Base-by-base conservation (phyloP, 495 filamentous ascomycete species). In the Hypoxylon trugodes region DNA sequence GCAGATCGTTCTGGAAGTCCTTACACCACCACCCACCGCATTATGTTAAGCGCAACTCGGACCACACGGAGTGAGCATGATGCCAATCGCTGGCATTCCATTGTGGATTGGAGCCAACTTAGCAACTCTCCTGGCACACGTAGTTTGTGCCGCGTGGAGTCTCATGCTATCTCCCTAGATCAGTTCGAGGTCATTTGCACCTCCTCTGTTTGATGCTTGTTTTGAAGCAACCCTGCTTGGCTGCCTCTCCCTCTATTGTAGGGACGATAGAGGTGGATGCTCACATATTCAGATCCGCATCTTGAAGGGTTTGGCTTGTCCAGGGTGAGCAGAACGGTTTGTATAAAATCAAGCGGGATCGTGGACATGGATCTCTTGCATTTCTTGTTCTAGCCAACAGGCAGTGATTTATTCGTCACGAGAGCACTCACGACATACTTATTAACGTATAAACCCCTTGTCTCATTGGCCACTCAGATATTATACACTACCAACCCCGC, bases 181-280 rank as follows among this genome's bases (percentile, higher is more conserved):
- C 47, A 67, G 3, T 48, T 67, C 51, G 53, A 67, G 64, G 64
- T 61, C 51, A 58, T 35, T 68, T 68, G 65, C 71, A 52, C 66
- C 61, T 75, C 61, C 61, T 68, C 64, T 69, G 79, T 78, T 77
- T 79, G 75, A 79, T 77, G 70, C 75, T 73, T 79, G 77, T 79
- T 76, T 80, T 76, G 74, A 71, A 65, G 57, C 41, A 70, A 67
- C 66, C 76, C 70, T 75, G 74, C 70, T 67, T 45, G 53, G 50
- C 50, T 67, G 62, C 68, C 51, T 72, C 65, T 77, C 72, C 69
- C 73, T 38, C 42, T 59, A 50, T 56, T 35, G 21, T 47, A 48
- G 32, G 16, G 49, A 59, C 26, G 26, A 40, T 53, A 41, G 32
- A 26, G 18, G 47, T 63, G 59, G 48, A 26, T 54, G 36, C 63